Percentiles rank a stretch among this genome's conserved stretches.
Conservation (phyloP, 306 rosid species). For the Cucurbita moschata region DNA sequence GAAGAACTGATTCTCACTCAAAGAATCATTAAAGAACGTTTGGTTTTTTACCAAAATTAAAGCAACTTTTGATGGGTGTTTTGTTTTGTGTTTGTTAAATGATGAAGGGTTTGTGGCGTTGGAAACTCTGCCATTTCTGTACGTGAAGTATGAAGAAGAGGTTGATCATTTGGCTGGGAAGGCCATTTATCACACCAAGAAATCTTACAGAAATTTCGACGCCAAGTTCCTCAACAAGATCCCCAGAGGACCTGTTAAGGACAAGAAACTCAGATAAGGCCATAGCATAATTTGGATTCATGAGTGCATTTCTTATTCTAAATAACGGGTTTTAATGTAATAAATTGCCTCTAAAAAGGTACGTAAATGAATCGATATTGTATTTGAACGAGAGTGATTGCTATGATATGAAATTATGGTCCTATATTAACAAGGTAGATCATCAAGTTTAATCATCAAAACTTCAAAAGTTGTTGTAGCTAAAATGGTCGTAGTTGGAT, state of each 20-base stretch:
- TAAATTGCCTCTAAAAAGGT: not conserved
- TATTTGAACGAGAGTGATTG: no score
- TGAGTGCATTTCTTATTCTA: not conserved
- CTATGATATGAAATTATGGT: no score
- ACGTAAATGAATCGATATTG: no score
- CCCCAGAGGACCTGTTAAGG: slow-evolving; percentile 67
- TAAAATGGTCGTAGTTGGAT: no score
- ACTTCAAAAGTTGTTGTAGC: no score
- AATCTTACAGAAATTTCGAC: slow-evolving; percentile 28
- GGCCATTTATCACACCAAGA: slow-evolving; percentile 22
- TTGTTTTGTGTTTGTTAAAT: slow-evolving; percentile 6
- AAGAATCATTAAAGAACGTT: not conserved
- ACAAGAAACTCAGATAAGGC: slow-evolving; percentile 31
- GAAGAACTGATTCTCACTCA: not conserved
- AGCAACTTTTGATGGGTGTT: no score
- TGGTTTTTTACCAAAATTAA: no score
- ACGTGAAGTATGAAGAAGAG: slow-evolving; percentile 47
- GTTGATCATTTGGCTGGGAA: slow-evolving; percentile 31
- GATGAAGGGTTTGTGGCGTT: slow-evolving; percentile 38
- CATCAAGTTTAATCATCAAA: no score
- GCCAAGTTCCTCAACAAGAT: slow-evolving; percentile 50
- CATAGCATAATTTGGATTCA: not conserved
- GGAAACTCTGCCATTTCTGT: slow-evolving; percentile 45
- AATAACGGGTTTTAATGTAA: not conserved
- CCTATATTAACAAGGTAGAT: no score